Conservation (phyloP, 768 basidiomycete species). For the Serendipita sp. region DNA sequence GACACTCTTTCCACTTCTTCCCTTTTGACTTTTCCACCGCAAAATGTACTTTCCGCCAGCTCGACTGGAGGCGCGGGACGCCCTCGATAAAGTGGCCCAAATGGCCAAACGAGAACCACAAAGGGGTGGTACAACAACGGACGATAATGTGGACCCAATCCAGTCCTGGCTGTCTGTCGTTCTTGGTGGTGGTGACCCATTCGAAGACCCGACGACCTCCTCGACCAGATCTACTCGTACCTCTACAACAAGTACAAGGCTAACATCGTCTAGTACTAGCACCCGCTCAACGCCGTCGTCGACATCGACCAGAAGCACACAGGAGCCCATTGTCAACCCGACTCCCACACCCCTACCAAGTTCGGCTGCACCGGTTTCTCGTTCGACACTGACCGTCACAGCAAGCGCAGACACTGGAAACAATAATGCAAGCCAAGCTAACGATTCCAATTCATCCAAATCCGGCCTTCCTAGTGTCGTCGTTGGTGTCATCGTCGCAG, state of each 20-base stretch:
- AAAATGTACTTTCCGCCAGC: neutral
- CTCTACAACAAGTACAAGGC: neutral
- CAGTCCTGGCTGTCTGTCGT: neutral
- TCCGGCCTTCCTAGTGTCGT: constrained; percentile 1
- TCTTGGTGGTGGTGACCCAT: neutral
- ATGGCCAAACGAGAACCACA: neutral
- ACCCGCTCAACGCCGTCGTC: neutral
- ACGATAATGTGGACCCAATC: neutral
- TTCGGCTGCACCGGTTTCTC: neutral
- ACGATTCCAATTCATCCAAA: neutral
- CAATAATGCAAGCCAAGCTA: neutral
- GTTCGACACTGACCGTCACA: neutral
- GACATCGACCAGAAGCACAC: neutral
- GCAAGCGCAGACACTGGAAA: neutral
- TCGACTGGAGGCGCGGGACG: constrained; percentile 3
- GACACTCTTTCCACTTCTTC: neutral
- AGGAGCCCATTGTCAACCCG: neutral
- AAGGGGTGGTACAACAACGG: neutral
- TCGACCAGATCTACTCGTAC: neutral
- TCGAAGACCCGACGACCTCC: neutral
- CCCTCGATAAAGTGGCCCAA: neutral
- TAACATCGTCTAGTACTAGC: neutral
- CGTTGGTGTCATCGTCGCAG: neutral
- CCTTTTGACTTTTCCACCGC: neutral
- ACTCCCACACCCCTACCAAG: neutral